phyloP scores from a whole-genome alignment of 2,329 filamentous ascomycete species.

The Sporothrix phasma region DNA sequence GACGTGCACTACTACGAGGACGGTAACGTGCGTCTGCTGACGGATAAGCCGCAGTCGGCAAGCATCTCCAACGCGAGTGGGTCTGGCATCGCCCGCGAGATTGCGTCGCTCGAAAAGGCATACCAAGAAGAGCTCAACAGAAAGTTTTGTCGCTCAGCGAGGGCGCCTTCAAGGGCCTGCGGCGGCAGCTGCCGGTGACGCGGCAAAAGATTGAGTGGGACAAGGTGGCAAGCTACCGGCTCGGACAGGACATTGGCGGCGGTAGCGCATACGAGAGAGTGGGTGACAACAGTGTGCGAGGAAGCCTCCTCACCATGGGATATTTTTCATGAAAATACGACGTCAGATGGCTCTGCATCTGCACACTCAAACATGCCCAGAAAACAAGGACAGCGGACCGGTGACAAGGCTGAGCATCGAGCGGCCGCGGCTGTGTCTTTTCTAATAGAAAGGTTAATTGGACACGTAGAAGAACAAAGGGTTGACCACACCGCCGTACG shows the following conservation, averaged over 20 bases:
- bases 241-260: slow-evolving; percentile 71
- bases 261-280: slow-evolving; percentile 27
- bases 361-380: background rate
- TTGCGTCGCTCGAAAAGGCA: slow-evolving; percentile 72
- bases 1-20: slow-evolving; percentile 99
- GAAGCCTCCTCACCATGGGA: background rate
- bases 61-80: slow-evolving; percentile 53
- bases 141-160: slow-evolving; percentile 84
- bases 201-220: slow-evolving; percentile 99
- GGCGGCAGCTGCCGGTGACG: slow-evolving; percentile 89
- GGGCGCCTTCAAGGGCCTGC: slow-evolving; percentile 86
- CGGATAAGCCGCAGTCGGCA: slow-evolving; percentile 63
- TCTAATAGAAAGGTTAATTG: background rate
- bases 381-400: background rate
- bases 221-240: slow-evolving; percentile 85
- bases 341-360: background rate
- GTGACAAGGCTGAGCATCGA: background rate
- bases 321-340: background rate
- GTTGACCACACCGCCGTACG: background rate
- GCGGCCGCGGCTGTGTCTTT: background rate
- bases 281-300: slow-evolving; percentile 26
- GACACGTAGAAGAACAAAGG: background rate
- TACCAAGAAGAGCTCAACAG: slow-evolving; percentile 95
- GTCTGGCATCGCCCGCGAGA: slow-evolving; percentile 63
- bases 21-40: slow-evolving; percentile 87